Conservation (phyloP, 2,329 filamentous ascomycete species). For the Scopulariopsis brevicaulis region DNA sequence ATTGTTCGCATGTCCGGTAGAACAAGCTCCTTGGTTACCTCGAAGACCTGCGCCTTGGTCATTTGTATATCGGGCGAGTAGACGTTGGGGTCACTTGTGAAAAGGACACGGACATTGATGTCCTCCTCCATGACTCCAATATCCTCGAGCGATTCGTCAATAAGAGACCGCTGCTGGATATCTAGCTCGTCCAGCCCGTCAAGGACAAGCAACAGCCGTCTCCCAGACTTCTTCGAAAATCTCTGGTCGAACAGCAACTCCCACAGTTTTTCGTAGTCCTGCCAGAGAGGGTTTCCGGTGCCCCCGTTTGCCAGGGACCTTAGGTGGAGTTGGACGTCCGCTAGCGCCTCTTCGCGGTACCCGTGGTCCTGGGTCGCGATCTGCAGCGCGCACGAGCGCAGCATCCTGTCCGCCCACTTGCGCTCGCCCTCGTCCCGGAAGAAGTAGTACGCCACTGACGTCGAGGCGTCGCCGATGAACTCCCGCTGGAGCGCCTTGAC, state of each 20-base stretch:
- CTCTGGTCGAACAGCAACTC: conserved; percentile 10
- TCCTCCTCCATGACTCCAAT: neutral
- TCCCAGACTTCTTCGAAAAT: conserved; percentile 9
- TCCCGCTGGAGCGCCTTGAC: conserved; percentile 10
- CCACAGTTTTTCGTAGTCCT: conserved; percentile 7
- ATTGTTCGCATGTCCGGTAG: conserved; percentile 14
- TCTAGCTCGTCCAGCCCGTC: conserved; percentile 1
- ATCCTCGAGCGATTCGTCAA: neutral
- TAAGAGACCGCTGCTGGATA: neutral
- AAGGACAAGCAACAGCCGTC: neutral
- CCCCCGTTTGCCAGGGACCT: conserved; percentile 14
- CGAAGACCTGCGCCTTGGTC: neutral
- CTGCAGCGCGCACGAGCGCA: conserved; percentile 7
- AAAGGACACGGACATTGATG: neutral
- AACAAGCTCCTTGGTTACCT: conserved; percentile 8
- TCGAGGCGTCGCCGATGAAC: conserved; percentile 8
- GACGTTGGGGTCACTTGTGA: neutral
- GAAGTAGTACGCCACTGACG: conserved; percentile 20
- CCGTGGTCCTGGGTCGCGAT: conserved; percentile 18
- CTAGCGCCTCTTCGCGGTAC: conserved; percentile 9
- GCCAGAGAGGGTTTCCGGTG: conserved; percentile 7
- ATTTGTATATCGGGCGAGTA: neutral
- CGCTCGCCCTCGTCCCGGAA: conserved; percentile 18
- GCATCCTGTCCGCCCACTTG: neutral
- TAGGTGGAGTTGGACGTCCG: conserved; percentile 15